Evolutionary conservation across 108 stramenopile species (phyloP), one percentile per base, ranked within the genome.

Genomic region (Aureococcus anophagefferens): DNA sequence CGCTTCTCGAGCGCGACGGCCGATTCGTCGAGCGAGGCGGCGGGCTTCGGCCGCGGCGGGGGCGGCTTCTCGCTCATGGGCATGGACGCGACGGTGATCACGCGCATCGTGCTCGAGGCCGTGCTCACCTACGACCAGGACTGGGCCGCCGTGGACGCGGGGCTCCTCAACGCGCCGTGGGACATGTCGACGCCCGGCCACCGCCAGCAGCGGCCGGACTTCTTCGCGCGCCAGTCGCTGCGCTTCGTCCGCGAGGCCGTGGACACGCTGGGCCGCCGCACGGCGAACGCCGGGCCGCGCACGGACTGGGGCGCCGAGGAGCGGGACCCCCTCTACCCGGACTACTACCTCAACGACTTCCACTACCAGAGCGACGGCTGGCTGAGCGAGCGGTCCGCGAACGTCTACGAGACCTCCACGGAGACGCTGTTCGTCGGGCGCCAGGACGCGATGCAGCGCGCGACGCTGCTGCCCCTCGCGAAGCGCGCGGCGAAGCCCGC

Each of bases 381-480:
- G 83, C 68, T 84, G 72, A 68, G 70, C 16, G 64, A 51, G 28
- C 51, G 65, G 9, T 80, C 79, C 0, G 83, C 83, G 64, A 59
- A 79, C 16, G 66, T 70, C 4, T 84, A 84, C 78, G 83, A 84
- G 63, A 68, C 78, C 0, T 68, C 66, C 29, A 84, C 83, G 14
- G 80, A 84, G 71, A 84, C 83, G 14, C 69, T 84, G 21, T 84
- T 84, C 74, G 35, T 84, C 44, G 83, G 83, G n/a, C 80, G 83
- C 36, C 83, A 84, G 46, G 83, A 84, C 71, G 51, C 80, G 34
- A 84, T 84, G 83, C 83, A 84, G 62, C 63, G 80, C 28, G 40
- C 29, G 13, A 68, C 68, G 29, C 64, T 84, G 62, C 35, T 35
- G 5, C 73, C 80, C 21, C 33, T 81, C 7, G 5, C 76, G 31